Evolutionary conservation across 257 asterid species (phyloP), one percentile per base, ranked within the genome.

Genomic region (Nicotiana benthamiana): DNA sequence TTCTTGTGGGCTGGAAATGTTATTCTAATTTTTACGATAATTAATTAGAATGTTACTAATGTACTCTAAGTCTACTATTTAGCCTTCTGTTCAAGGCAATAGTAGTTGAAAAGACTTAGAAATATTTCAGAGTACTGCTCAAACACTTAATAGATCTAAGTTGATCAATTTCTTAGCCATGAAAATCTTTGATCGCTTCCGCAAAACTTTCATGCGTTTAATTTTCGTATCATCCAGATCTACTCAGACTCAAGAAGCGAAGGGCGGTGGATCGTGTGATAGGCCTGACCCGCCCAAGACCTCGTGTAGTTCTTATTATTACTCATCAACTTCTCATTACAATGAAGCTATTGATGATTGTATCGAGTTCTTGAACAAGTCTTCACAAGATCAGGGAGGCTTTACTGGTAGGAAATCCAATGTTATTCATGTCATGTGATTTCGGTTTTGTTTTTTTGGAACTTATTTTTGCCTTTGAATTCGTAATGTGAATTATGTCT

Each of bases 271-370:
- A 17, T 48, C 54, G 5, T 48, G 54, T 48, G 54, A 48, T 48
- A n/a, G 87, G 75, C 81, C 86, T 28, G 97, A 92, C 51, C 82
- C 97, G 60, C 97, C 97, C 0, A 91, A 91, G 85, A 87, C 89
- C 24, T 92, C 94, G 30, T 92, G 93, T 89, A 92, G 90, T 59
- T 66, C 81, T 82, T 87, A 88, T 34, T 87, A 92, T 79, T 86
- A 91, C 79, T 84, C 91, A 4, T 82, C 91, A 18, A 86, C 75
- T 64, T 89, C 95, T 6, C 94, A 92, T 70, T 88, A 92, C 59
- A 87, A 83, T 53, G 97, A 92, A 82, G 97, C 97, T 77, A 87
- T 92, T 80, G 89, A 93, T 6, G 97, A 92, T 80, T 92, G 97
- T 79, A 92, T 91, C 43, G 97, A 92, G 92, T 92, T 92, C 85